Percentiles rank a stretch among this genome's conserved stretches.
phyloP scores from a whole-genome alignment of 345 rosid genomes.

The Hevea brasiliensis region DNA sequence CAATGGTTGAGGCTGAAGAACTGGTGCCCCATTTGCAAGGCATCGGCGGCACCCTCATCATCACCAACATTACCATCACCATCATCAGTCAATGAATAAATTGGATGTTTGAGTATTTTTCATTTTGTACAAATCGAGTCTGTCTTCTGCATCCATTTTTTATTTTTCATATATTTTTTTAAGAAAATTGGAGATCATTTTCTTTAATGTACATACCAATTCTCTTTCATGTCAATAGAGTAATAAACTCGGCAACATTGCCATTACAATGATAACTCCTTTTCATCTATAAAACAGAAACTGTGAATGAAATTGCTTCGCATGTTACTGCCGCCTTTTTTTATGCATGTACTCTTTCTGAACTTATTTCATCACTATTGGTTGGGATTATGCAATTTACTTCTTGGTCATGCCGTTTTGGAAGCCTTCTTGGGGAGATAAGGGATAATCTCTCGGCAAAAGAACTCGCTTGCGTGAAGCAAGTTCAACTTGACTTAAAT shows the following conservation, averaged over 20 bases:
- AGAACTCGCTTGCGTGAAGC: neutral
- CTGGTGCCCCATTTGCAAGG: slow-evolving; percentile 95
- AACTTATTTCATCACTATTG: too few species aligned
- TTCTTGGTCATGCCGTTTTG: neutral
- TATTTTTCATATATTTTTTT: neutral
- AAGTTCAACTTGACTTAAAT: neutral
- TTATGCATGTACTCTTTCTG: neutral
- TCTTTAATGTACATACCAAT: slow-evolving; percentile 34
- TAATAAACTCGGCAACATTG: slow-evolving; percentile 35
- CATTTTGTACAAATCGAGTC: slow-evolving; percentile 39
- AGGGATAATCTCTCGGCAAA: neutral
- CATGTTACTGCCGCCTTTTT: neutral
- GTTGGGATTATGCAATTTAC: too few species aligned
- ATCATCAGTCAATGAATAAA: slow-evolving; percentile 15
- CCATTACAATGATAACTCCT: slow-evolving; percentile 13
- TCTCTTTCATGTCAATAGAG: slow-evolving; percentile 21
- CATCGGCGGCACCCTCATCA: slow-evolving; percentile 46
- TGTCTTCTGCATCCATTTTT: slow-evolving; percentile 7
- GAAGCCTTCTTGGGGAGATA: neutral
- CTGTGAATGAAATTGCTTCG: slow-evolving; percentile 17
- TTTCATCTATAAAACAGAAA: slow-evolving; percentile 7
- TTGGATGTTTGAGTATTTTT: slow-evolving; percentile 21
- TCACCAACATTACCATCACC: slow-evolving; percentile 26
- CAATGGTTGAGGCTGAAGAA: slow-evolving; percentile 90
- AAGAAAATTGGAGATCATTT: neutral